A percentile compares a stretch with the other conserved stretches of the same genome.
Conservation (phyloP, 176 grass and related monocot species). For the Stipa capillata region DNA sequence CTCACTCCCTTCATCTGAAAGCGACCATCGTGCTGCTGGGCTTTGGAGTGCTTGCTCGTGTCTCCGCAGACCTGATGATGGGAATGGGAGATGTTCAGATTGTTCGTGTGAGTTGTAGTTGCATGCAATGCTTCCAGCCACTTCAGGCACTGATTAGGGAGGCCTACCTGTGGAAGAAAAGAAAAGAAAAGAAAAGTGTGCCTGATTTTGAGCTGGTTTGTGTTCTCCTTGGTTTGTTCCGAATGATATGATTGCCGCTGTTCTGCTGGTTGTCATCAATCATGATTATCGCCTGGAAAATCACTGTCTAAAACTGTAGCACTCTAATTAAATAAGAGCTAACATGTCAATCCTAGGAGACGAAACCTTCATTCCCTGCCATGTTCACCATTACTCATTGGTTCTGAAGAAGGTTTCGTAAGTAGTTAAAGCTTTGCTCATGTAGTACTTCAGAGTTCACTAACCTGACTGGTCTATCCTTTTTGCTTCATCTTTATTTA, state of each 20-base stretch:
- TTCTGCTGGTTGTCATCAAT: neutral
- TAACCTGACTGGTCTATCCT: too few species aligned
- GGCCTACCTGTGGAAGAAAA: neutral
- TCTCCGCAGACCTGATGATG: neutral
- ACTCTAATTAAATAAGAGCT: too few species aligned
- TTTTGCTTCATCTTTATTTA: too few species aligned
- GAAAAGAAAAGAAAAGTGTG: neutral
- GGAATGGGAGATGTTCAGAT: neutral
- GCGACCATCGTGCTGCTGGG: neutral
- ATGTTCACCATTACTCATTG: too few species aligned
- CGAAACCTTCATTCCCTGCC: too few species aligned
- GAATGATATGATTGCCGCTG: neutral
- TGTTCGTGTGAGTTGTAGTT: neutral
- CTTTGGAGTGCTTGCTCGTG: neutral
- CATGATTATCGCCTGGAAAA: neutral
- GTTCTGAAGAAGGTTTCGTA: too few species aligned
- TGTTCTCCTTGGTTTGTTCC: neutral
- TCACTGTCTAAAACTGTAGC: neutral
- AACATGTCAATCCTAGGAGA: too few species aligned
- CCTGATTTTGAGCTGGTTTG: conserved; percentile 24
- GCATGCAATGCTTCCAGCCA: neutral
- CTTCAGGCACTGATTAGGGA: neutral
- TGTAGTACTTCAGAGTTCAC: too few species aligned
- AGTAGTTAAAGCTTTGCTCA: too few species aligned
- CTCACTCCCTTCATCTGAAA: conserved; percentile 4